Percentiles rank a stretch among this genome's conserved stretches.
These are phyloP conservation scores for Rhizophora mangle DNA, from an alignment of 345 rosid species.

Conservation along the genomic window DNA sequence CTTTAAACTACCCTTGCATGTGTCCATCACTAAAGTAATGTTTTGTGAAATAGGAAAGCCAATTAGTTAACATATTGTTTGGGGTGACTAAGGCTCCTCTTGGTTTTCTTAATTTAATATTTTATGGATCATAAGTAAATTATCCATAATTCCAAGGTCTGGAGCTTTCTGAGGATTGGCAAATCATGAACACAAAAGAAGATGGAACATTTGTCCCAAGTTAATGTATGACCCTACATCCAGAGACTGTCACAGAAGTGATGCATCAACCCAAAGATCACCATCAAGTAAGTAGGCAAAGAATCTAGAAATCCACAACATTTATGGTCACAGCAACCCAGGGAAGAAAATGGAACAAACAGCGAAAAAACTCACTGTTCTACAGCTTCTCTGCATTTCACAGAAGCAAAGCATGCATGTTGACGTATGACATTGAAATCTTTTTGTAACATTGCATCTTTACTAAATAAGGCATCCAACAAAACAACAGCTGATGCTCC, in stretches of 20 bases:
- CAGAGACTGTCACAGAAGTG: neutral
- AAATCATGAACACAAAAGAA: too few species aligned
- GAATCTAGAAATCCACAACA: neutral
- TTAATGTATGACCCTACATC: too few species aligned
- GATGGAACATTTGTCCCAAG: too few species aligned
- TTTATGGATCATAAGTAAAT: too few species aligned
- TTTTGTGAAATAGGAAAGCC: too few species aligned
- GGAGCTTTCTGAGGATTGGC: too few species aligned
- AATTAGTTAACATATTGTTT: too few species aligned
- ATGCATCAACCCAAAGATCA: neutral
- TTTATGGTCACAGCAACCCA: neutral
- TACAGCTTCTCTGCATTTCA: constrained; percentile 41
- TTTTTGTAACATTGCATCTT: constrained; percentile 35
- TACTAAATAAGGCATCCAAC: constrained; percentile 52
- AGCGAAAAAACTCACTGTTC: constrained; percentile 21
- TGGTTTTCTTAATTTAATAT: too few species aligned
- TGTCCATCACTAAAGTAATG: too few species aligned
- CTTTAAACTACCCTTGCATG: too few species aligned
- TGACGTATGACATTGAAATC: constrained; percentile 33
- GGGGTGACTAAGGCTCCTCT: too few species aligned
- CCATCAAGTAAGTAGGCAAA: neutral
- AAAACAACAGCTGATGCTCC: constrained; percentile 60
- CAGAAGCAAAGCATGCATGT: constrained; percentile 39
- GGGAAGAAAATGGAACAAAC: neutral
- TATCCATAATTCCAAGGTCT: too few species aligned